Percentiles rank a stretch among this genome's conserved stretches.
These are phyloP conservation scores for Xylariales sp. DNA, from an alignment of 2,329 filamentous ascomycete genomes.

Conservation along the genomic window DNA sequence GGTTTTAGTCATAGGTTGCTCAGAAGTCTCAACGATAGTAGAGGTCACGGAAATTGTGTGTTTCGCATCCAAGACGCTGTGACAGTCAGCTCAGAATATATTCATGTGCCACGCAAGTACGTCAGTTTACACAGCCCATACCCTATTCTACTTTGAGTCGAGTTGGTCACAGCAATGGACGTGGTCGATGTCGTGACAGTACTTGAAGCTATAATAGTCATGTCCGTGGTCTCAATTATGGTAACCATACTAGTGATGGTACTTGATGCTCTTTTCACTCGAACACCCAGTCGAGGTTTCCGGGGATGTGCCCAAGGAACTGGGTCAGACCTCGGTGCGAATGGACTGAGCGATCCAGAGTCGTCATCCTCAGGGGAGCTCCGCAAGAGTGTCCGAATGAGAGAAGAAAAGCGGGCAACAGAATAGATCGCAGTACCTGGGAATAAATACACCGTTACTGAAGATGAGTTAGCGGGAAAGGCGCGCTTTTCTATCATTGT, in stretches of 20 bases:
- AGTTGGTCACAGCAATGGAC: neutral
- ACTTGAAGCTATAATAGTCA: neutral
- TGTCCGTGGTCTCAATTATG: neutral
- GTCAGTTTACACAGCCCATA: no score
- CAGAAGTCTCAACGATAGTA: neutral
- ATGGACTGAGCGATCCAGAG: neutral
- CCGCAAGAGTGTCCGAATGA: no score
- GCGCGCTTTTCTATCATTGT: no score
- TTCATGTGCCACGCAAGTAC: no score
- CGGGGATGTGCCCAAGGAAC: neutral
- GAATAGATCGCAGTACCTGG: no score
- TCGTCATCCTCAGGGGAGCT: neutral
- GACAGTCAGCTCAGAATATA: no score
- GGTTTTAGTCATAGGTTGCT: neutral
- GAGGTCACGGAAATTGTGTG: neutral
- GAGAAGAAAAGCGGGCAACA: no score
- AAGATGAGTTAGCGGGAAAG: no score
- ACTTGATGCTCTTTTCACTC: neutral
- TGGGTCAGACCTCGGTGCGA: neutral
- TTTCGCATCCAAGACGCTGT: neutral
- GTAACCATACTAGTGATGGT: neutral
- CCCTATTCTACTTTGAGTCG: neutral
- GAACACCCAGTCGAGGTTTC: neutral
- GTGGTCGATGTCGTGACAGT: slow-evolving; percentile 1
- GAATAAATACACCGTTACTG: no score